These are phyloP conservation scores for Pseudogymnoascus sp. DNA, from an alignment of 2,329 filamentous ascomycete genomes.

Conservation along the genomic window DNA sequence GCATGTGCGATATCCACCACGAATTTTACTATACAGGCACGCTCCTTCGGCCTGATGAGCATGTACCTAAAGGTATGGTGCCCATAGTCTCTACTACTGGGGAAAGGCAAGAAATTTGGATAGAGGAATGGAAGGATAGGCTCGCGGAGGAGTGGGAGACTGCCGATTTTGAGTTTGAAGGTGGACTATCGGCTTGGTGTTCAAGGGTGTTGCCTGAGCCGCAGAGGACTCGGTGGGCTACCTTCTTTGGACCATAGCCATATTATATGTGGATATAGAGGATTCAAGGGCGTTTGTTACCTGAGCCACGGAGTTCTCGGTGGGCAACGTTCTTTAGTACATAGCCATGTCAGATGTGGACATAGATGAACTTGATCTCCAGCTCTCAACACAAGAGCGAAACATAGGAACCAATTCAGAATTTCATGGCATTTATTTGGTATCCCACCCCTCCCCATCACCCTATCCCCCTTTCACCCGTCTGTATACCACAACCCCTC, in stretches of 20 bases:
- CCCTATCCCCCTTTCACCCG: background rate
- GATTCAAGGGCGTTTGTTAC: no score
- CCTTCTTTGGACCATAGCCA: background rate
- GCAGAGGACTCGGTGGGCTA: background rate
- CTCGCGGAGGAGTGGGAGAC: background rate
- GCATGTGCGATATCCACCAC: background rate
- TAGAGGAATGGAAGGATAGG: background rate
- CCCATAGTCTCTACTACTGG: background rate
- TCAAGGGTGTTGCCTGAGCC: background rate
- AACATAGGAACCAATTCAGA: background rate
- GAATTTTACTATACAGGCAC: background rate
- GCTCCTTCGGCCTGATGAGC: background rate
- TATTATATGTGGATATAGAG: background rate
- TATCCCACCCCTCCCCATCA: background rate
- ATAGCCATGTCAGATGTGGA: background rate
- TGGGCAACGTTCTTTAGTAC: no score
- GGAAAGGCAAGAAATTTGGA: background rate
- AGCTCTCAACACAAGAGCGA: background rate
- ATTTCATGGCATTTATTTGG: constrained; percentile 4
- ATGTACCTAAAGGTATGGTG: background rate
- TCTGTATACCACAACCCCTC: background rate
- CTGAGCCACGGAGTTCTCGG: no score
- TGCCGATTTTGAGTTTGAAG: background rate
- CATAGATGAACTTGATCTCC: background rate
- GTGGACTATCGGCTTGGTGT: background rate